A percentile compares a stretch with the other conserved stretches of the same genome.
These are phyloP conservation scores for Colletotrichum chrysophilum DNA, from an alignment of 2,329 filamentous ascomycete species.

Conservation along the genomic window DNA sequence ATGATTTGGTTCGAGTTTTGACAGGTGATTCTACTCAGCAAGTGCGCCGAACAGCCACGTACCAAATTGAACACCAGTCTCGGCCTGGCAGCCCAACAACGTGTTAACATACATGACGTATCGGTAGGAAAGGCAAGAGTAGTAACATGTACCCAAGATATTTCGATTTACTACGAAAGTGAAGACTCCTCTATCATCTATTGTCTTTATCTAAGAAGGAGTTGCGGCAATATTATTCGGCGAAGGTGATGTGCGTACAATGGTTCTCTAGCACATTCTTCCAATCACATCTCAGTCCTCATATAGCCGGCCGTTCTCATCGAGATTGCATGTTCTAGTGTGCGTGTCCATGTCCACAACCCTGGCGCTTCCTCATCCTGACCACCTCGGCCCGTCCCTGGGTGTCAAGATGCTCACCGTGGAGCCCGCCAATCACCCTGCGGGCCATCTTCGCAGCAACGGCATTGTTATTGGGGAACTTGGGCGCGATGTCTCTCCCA, in stretches of 20 bases:
- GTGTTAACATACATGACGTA: background rate
- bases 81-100: background rate
- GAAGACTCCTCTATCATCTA: background rate
- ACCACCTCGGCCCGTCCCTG: background rate
- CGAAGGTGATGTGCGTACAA: fast-evolving
- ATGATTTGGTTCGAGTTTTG: fast-evolving
- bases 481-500: constrained; percentile 22
- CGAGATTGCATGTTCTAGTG: background rate
- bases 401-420: background rate
- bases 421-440: background rate
- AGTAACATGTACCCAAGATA: background rate
- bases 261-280: background rate
- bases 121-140: background rate
- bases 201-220: background rate
- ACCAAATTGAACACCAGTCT: too few species aligned
- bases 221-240: background rate
- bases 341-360: background rate
- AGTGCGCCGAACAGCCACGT: background rate
- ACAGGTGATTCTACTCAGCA: background rate
- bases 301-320: background rate
- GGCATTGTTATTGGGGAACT: constrained; percentile 26
- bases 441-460: background rate
- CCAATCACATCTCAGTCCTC: fast-evolving
- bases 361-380: background rate
- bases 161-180: background rate